phyloP scores from a whole-genome alignment of 495 filamentous ascomycete species.

The Aspergillus ellipticus region DNA sequence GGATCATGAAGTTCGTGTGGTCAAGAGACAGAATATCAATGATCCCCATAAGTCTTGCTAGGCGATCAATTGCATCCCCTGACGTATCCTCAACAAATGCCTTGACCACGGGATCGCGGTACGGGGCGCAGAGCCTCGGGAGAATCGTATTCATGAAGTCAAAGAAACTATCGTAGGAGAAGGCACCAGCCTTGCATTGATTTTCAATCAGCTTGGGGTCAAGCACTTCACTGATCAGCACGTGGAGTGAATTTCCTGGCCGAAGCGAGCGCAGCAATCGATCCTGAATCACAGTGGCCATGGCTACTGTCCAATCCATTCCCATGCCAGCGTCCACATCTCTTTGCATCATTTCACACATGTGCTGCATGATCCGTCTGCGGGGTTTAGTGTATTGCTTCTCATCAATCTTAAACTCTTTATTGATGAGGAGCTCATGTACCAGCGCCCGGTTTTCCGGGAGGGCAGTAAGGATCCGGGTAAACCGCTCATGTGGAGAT shows the following conservation, averaged over 20 bases:
- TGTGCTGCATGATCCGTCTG: slow-evolving; percentile 53
- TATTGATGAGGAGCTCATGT: slow-evolving; percentile 90
- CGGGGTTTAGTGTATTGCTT: slow-evolving; percentile 45
- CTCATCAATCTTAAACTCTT: slow-evolving; percentile 65
- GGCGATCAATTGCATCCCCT: slow-evolving; percentile 76
- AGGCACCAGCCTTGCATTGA: slow-evolving; percentile 75
- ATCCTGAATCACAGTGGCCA: slow-evolving; percentile 79
- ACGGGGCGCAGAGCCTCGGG: slow-evolving; percentile 91
- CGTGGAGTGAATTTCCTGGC: slow-evolving; percentile 75
- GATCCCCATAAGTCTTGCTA: slow-evolving; percentile 77
- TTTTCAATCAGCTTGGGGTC: slow-evolving; percentile 72
- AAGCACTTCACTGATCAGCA: slow-evolving; percentile 77
- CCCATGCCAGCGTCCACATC: slow-evolving; percentile 70
- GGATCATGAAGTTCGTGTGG: slow-evolving; percentile 90
- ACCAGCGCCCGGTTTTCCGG: slow-evolving; percentile 82
- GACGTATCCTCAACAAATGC: slow-evolving; percentile 68
- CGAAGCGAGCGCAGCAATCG: slow-evolving; percentile 80
- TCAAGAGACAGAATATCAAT: slow-evolving; percentile 92
- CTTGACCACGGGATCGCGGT: slow-evolving; percentile 81
- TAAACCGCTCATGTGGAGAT: slow-evolving; percentile 44
- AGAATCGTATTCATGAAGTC: slow-evolving; percentile 81
- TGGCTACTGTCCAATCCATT: slow-evolving; percentile 71
- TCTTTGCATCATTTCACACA: slow-evolving; percentile 73
- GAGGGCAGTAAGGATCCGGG: slow-evolving; percentile 58
- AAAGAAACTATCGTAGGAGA: slow-evolving; percentile 94